Evolutionary conservation across 2,329 filamentous ascomycete genomes (phyloP), one percentile per base, ranked within the genome.

Genomic region (Phialophora chinensis): DNA sequence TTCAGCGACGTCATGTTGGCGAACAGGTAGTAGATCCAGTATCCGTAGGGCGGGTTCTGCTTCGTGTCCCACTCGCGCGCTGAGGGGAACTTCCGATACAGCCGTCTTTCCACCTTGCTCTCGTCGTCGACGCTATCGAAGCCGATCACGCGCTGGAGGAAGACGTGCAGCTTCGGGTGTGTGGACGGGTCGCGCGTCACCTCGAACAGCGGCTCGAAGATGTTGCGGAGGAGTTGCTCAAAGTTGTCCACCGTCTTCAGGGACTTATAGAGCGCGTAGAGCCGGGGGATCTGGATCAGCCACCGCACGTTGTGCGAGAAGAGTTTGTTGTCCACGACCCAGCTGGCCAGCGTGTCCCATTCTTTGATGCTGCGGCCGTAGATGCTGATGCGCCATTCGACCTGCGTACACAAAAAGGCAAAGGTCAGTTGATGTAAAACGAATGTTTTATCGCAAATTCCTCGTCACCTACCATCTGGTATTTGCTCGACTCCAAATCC

Each of bases 81-180:
- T 25, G 95, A 89, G 0, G 95, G 95, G 72, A 96, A 99, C 77
- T 99, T 99, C 75, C 90, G 91, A 81, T 93, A 97, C n/a, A 98
- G 85, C 23, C 95, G 90, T 31, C 94, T 89, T 79, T 99, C 95
- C 2, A 93, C 86, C 80, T 99, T 99, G 83, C 93, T 97, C 81
- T 99, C 95, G 73, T 99, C 95, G 75, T 99, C 95, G 55, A 99
- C 95, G 74, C 92, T 96, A 78, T 99, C 95, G 74, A 99, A 96
- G 0, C 95, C 95, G 75, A 99, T 92, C 33, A 99, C 95, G 66
- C 95, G 86, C 77, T 99, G 93, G 59, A 99, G 80, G 80, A 99
- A 98, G 54, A 98, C 82, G 77, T 99, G 94, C 20, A 99, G 86
- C 76, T 99, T 97, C 1, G 93, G 93, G 75, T 98, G 92, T 72